Base-by-base conservation (phyloP, 176 grass and related monocot species). In the Ensete ventricosum region DNA sequence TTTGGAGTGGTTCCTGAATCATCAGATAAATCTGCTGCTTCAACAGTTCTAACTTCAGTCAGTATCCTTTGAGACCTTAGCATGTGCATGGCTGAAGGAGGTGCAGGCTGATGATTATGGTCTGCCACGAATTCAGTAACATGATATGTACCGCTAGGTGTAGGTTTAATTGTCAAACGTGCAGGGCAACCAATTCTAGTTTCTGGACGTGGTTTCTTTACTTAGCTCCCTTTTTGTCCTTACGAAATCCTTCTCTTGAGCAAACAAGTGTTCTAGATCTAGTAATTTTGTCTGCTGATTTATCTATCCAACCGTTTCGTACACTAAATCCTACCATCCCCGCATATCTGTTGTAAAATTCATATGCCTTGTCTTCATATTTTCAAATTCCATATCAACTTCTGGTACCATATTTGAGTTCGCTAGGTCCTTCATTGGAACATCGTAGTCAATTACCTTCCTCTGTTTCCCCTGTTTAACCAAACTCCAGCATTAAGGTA, bases 31-130 rank as follows among this genome's bases (percentile, higher is more conserved):
- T 80, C 78, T 73, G 57, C 34, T 43, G 34, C 78, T 80, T 80
- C 78, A 48, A 49, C 55, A 22, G 55, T 9, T 29, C 73, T 57
- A 54, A 80, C 81, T 63, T 87, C 81, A 26, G 77, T 80, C 14
- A 77, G 55, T 48, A 87, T 68, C 65, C 85, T 76, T 50, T 87
- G 85, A 70, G 85, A 87, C 67, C 85, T 80, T 62, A 87, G 54
- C 66, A 87, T 77, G 54, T 87, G 85, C 65, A 84, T 52, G 24
- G 81, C 85, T 24, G 81, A 83, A 73, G 86, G 48, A 0, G 86
- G 78, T 81, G 78, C 86, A 73, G 74, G 82, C 14, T 76, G 81
- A 81, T 88, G 86, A 54, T 88, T 88, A 77, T 88, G 86, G 27
- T 88, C 73, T 63, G 68, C 17, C 73, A 84, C 22, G 69, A 84